Percentiles rank a stretch among this genome's conserved stretches.
Conservation (phyloP, 768 basidiomycete genomes). For the Hericium alpestre region DNA sequence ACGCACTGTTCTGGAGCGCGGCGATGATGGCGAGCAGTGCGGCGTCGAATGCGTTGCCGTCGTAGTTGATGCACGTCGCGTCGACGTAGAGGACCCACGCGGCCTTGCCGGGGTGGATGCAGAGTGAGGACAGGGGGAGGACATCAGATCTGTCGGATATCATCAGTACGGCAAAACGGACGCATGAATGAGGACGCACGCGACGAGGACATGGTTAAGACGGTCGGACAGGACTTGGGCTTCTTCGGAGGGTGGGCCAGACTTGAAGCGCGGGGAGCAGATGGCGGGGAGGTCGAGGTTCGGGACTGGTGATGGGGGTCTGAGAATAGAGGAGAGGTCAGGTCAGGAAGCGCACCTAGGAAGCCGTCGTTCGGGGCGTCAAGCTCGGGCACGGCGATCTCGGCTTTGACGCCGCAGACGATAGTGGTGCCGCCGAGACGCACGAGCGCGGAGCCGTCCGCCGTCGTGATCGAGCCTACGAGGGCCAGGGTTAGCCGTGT, state of each 20-base stretch:
- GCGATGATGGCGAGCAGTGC: conserved; percentile 79
- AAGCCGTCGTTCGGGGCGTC: conserved; percentile 69
- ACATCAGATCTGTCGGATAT: conserved; percentile 47
- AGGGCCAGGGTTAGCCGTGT: neutral
- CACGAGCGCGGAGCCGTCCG: conserved; percentile 87
- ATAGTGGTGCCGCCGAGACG: conserved; percentile 88
- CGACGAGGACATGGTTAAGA: conserved; percentile 64
- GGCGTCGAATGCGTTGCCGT: conserved; percentile 92
- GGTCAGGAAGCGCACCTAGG: conserved; percentile 47
- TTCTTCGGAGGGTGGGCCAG: conserved; percentile 90
- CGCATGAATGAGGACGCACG: conserved; percentile 35
- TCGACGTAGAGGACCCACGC: conserved; percentile 96
- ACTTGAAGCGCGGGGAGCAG: conserved; percentile 88
- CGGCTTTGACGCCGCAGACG: conserved; percentile 93
- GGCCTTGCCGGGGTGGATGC: conserved; percentile 71
- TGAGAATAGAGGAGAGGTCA: neutral
- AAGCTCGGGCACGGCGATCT: conserved; percentile 84
- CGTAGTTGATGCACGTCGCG: conserved; percentile 91
- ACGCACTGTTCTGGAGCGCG: conserved; percentile 76
- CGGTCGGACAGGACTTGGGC: conserved; percentile 84
- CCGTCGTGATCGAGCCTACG: conserved; percentile 86
- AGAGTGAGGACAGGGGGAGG: conserved; percentile 56
- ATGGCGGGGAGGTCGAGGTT: conserved; percentile 91
- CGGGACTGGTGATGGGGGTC: conserved; percentile 47
- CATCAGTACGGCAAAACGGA: neutral